These are phyloP conservation scores for Celoporthe dispersa DNA, from an alignment of 2,329 filamentous ascomycete genomes.

Conservation along the genomic window DNA sequence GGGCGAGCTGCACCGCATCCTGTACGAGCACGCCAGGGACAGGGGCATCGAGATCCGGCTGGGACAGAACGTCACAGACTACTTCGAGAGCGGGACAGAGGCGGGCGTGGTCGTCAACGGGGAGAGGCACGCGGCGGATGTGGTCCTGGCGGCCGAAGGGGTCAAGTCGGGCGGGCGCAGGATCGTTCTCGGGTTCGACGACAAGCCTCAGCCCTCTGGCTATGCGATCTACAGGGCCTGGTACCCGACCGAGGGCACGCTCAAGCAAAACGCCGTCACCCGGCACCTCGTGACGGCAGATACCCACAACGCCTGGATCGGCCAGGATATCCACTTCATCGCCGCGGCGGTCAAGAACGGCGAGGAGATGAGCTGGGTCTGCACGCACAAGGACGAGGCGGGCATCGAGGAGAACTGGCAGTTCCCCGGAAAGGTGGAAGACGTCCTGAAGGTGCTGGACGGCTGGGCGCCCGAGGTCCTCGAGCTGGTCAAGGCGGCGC, in stretches of 20 bases:
- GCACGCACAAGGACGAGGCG: conserved; percentile 49
- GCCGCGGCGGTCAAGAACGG: conserved; percentile 57
- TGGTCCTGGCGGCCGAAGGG: conserved; percentile 50
- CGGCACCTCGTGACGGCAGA: conserved; percentile 54
- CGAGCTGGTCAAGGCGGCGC: conserved; percentile 48
- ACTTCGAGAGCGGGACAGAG: conserved; percentile 47
- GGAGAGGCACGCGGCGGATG: conserved; percentile 44
- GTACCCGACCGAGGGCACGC: conserved; percentile 44
- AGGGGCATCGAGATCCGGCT: conserved; percentile 52
- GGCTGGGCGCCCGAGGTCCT: conserved; percentile 54
- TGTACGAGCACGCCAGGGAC: conserved; percentile 53
- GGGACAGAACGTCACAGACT: conserved; percentile 47
- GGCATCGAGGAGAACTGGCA: conserved; percentile 53
- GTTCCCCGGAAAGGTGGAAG: conserved; percentile 45
- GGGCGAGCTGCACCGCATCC: conserved; percentile 55
- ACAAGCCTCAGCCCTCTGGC: conserved; percentile 43
- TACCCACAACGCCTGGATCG: conserved; percentile 57
- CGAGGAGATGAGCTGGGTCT: conserved; percentile 58
- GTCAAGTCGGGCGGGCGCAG: conserved; percentile 48
- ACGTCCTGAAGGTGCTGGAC: conserved; percentile 46
- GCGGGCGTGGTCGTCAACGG: conserved; percentile 46
- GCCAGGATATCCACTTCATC: conserved; percentile 56
- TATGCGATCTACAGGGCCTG: conserved; percentile 49
- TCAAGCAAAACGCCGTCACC: conserved; percentile 47
- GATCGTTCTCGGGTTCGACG: conserved; percentile 47